Conservation (phyloP, 2,329 filamentous ascomycete species). For the Pestalotiopsis sp. region DNA sequence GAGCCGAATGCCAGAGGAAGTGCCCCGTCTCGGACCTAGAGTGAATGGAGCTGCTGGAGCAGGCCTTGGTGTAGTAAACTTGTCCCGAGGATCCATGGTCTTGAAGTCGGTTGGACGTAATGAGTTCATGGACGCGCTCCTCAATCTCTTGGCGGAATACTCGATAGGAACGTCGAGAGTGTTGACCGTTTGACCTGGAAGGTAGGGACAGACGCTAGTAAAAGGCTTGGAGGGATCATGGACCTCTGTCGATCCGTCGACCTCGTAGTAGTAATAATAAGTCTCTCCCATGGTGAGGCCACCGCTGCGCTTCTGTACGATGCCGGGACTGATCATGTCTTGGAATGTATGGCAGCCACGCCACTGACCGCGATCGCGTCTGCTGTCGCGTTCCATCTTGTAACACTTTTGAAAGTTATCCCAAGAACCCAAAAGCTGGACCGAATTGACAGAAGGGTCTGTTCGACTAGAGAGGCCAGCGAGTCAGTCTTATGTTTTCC, state of each 20-base stretch:
- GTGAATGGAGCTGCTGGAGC: slow-evolving; percentile 49
- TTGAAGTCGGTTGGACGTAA: slow-evolving; percentile 61
- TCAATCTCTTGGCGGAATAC: slow-evolving; percentile 52
- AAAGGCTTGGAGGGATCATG: slow-evolving; percentile 73
- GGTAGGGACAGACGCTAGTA: slow-evolving; percentile 79
- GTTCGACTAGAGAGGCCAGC: slow-evolving; percentile 52
- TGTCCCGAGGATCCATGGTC: slow-evolving; percentile 79
- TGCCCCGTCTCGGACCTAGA: slow-evolving; percentile 37
- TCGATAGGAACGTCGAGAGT: slow-evolving; percentile 80
- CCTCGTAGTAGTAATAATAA: slow-evolving; percentile 96
- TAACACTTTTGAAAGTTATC: slow-evolving; percentile 86
- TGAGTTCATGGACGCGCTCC: slow-evolving; percentile 69
- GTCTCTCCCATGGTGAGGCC: slow-evolving; percentile 90
- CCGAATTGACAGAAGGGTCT: slow-evolving; percentile 63
- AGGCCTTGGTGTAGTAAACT: slow-evolving; percentile 71
- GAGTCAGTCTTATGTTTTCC: slow-evolving; percentile 22
- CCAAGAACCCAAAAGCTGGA: slow-evolving; percentile 89
- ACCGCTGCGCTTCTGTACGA: slow-evolving; percentile 66
- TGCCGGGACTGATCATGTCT: slow-evolving; percentile 82
- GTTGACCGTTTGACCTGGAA: slow-evolving; percentile 88
- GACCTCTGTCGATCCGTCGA: slow-evolving; percentile 77
- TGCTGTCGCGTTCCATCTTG: slow-evolving; percentile 77
- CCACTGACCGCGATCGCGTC: slow-evolving; percentile 78
- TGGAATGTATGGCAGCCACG: slow-evolving; percentile 85
- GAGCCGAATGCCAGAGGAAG: slow-evolving; percentile 32